These are phyloP conservation scores for Aurantiochytrium sp. DNA, from an alignment of 108 stramenopile species.

Conservation along the genomic window DNA sequence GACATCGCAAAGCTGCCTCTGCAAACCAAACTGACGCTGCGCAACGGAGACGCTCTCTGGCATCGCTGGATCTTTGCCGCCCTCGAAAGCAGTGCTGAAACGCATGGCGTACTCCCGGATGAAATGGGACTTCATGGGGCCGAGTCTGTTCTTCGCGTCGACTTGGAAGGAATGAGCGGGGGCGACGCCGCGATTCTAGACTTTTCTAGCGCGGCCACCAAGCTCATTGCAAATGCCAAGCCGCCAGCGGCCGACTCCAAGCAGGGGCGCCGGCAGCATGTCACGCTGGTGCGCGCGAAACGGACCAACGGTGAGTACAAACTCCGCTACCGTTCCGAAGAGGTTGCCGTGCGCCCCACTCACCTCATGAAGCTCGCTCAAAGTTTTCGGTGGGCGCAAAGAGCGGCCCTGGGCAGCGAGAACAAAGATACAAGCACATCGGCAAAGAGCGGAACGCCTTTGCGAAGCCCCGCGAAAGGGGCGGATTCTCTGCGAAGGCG, in stretches of 20 bases:
- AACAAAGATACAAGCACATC: neutral
- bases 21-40: neutral
- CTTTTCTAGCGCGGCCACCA: neutral
- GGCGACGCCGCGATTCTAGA: neutral
- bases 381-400: neutral
- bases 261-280: neutral
- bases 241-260: neutral
- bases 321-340: neutral
- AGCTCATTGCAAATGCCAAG: neutral
- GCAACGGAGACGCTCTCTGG: neutral
- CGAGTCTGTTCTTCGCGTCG: neutral
- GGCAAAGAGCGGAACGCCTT: neutral
- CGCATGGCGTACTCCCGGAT: neutral
- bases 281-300: neutral
- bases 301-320: neutral
- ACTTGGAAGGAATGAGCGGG: neutral
- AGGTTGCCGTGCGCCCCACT: neutral
- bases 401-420: neutral
- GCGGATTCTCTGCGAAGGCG: no score
- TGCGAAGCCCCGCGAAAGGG: no score
- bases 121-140: neutral
- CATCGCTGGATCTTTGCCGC: neutral
- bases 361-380: neutral
- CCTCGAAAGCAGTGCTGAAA: neutral
- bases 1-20: neutral